Conservation (phyloP, 768 basidiomycete genomes). For the Pleurotus eryngii region DNA sequence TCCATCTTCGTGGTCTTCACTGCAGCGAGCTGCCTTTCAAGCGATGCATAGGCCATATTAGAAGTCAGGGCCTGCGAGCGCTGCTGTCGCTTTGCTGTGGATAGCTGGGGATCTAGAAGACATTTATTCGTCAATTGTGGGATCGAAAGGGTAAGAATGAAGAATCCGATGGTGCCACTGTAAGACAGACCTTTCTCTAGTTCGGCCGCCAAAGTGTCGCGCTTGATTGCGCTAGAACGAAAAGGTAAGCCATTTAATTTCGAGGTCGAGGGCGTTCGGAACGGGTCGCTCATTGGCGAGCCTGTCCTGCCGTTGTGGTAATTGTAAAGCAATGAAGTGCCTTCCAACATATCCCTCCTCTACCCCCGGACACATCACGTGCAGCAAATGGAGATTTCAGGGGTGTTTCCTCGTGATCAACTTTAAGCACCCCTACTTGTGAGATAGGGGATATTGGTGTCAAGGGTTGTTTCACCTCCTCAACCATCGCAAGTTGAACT, state of each 20-base stretch:
- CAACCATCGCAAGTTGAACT: too few species aligned
- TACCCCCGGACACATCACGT: too few species aligned
- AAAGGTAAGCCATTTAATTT: background rate
- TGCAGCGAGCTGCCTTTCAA: conserved; percentile 67
- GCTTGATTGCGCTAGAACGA: conserved; percentile 42
- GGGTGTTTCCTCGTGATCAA: too few species aligned
- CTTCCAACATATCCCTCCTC: too few species aligned
- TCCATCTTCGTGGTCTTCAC: conserved; percentile 61
- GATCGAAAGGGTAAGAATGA: conserved; percentile 7
- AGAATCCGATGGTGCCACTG: background rate
- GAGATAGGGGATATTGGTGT: too few species aligned
- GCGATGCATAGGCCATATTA: conserved; percentile 54
- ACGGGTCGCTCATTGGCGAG: background rate
- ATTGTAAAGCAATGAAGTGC: too few species aligned
- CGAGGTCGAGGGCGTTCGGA: background rate
- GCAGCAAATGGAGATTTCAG: too few species aligned
- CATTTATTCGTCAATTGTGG: conserved; percentile 5
- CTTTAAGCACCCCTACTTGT: too few species aligned
- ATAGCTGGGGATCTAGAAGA: conserved; percentile 57
- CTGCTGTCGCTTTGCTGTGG: conserved; percentile 65
- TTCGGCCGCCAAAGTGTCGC: conserved; percentile 66
- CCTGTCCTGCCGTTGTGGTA: too few species aligned
- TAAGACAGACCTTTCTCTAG: conserved; percentile 52
- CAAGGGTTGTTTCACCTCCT: too few species aligned
- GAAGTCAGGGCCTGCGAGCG: conserved; percentile 62